These are phyloP conservation scores for Rhodotorula sp. DNA, from an alignment of 1,284 basidiomycete species.

Conservation along the genomic window DNA sequence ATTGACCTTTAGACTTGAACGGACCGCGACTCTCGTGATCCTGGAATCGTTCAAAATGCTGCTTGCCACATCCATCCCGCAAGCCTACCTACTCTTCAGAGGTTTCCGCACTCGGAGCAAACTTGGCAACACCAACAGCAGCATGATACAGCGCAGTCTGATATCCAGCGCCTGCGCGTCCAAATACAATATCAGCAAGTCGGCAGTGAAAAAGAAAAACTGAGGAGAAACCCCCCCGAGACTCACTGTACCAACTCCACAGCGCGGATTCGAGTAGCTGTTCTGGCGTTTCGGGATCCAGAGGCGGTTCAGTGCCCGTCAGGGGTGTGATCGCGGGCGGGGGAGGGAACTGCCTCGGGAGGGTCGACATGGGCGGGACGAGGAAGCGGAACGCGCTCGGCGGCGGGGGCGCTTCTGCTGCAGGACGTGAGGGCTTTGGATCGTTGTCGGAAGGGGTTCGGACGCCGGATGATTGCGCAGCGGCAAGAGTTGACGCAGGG, in stretches of 20 bases:
- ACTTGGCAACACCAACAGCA: slow-evolving; percentile 28
- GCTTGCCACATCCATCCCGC: too few relatives aligned
- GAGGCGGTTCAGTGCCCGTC: slow-evolving; percentile 9
- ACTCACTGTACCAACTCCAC: slow-evolving; percentile 36
- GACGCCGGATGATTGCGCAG: neutral
- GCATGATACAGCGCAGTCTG: slow-evolving; percentile 38
- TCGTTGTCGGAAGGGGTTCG: neutral
- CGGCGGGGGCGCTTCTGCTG: neutral
- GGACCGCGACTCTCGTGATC: neutral
- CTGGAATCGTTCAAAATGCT: neutral
- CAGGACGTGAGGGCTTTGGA: neutral
- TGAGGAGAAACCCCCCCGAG: neutral
- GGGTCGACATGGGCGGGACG: neutral
- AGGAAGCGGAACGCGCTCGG: slow-evolving; percentile 1
- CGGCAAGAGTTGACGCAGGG: neutral
- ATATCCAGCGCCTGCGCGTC: slow-evolving; percentile 21
- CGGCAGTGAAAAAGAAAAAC: too few relatives aligned
- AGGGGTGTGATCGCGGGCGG: slow-evolving; percentile 30
- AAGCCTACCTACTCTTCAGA: neutral
- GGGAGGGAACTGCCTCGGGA: slow-evolving; percentile 1
- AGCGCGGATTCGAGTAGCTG: slow-evolving; percentile 26
- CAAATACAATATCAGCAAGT: neutral
- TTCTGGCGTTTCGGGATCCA: slow-evolving; percentile 19
- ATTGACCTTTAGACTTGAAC: neutral
- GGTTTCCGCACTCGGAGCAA: slow-evolving; percentile 6